Evolutionary conservation across 1,284 basidiomycete species (phyloP).

Genomic region (Hemileia vastatrix): DNA sequence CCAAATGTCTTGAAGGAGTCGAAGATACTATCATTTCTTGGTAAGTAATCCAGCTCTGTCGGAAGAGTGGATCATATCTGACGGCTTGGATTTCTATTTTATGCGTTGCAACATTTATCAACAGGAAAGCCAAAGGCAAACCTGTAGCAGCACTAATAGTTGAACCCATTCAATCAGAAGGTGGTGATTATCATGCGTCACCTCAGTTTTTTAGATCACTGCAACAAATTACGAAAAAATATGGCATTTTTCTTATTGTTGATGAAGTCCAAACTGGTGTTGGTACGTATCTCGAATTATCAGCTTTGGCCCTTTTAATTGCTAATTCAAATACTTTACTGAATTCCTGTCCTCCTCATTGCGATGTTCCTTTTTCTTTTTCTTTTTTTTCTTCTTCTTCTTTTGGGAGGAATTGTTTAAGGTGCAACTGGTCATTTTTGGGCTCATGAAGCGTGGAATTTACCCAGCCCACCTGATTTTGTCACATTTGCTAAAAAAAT

Average conservation of each 20-base stretch:
- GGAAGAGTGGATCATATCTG: not conserved
- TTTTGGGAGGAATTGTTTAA: too few species aligned
- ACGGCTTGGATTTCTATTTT: not conserved
- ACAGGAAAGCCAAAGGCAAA: constrained; percentile 44
- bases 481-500: constrained; percentile 52
- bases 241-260: constrained; percentile 52
- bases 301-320: not conserved
- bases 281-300: constrained; percentile 1
- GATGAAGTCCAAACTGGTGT: constrained; percentile 53
- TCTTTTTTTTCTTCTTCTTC: too few species aligned
- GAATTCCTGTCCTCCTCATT: too few species aligned
- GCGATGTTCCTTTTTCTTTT: too few species aligned
- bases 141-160: constrained; percentile 53
- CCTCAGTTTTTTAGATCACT: constrained; percentile 50
- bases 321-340: too few species aligned
- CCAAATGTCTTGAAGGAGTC: constrained; percentile 40
- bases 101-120: not conserved
- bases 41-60: not conserved
- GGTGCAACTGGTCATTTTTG: constrained; percentile 52
- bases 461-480: constrained; percentile 49
- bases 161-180: constrained; percentile 52
- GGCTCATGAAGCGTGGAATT: constrained; percentile 53
- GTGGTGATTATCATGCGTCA: constrained; percentile 53
- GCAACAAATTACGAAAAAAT: constrained; percentile 48
- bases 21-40: constrained; percentile 43